Evolutionary conservation across 768 basidiomycete genomes (phyloP).

Genomic region (Mycena pura): DNA sequence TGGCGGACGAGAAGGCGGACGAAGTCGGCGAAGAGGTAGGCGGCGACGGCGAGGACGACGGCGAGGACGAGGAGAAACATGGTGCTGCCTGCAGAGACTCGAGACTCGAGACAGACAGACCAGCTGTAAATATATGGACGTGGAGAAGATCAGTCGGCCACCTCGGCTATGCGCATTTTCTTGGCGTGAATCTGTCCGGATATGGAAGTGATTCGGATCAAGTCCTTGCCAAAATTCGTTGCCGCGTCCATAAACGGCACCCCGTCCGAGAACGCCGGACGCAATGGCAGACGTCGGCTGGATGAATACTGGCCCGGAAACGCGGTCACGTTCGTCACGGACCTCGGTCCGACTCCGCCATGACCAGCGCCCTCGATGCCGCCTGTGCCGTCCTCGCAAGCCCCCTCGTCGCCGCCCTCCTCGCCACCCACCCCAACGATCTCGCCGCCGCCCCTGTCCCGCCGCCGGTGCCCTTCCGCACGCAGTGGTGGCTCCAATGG

Average conservation of each 20-base stretch:
- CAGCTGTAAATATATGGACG: slow-evolving; percentile 6
- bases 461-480: slow-evolving; percentile 32
- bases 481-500: slow-evolving; percentile 47
- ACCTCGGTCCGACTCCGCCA: no score
- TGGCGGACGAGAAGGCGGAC: slow-evolving; percentile 52
- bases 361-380: slow-evolving; percentile 11
- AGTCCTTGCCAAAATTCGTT: no score
- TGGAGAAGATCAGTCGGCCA: slow-evolving; percentile 6
- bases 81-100: slow-evolving; percentile 13
- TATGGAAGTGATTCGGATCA: no score
- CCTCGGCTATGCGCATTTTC: no score
- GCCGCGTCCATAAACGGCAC: no score
- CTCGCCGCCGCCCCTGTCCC: slow-evolving; percentile 29
- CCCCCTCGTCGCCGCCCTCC: slow-evolving; percentile 38
- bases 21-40: slow-evolving; percentile 38
- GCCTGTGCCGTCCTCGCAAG: slow-evolving; percentile 6
- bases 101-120: neutral
- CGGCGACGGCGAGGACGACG: slow-evolving; percentile 32
- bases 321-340: no score
- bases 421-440: slow-evolving; percentile 59
- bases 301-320: no score
- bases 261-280: no score
- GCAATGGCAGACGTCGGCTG: no score
- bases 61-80: slow-evolving; percentile 35
- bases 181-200: no score